Evolutionary conservation across 768 basidiomycete species (phyloP).

Genomic region (Tulasnella sp.): DNA sequence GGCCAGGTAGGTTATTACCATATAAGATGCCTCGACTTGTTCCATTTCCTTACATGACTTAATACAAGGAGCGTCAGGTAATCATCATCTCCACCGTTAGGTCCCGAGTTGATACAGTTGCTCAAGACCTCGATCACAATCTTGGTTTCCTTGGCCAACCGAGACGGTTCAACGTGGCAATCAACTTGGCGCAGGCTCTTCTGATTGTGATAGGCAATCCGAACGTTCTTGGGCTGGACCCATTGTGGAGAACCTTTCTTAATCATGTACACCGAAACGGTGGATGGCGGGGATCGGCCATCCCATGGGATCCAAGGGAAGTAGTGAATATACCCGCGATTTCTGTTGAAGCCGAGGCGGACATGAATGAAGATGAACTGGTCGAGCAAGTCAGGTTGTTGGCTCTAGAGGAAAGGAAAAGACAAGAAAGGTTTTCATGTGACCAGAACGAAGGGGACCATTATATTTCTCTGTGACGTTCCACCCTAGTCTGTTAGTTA

Average conservation of each 20-base stretch:
- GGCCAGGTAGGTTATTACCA: constrained; percentile 14
- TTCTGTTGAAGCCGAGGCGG: too few species aligned
- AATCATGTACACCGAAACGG: constrained; percentile 7
- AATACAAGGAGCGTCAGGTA: constrained; percentile 11
- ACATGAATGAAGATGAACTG: too few species aligned
- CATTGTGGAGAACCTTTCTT: constrained; percentile 3
- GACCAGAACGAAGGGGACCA: too few species aligned
- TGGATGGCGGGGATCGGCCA: neutral
- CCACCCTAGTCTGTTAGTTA: too few species aligned
- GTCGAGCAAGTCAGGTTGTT: too few species aligned
- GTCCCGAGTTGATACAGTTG: neutral
- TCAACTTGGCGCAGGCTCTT: constrained; percentile 7
- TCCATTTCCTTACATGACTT: too few species aligned
- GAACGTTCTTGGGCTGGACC: neutral
- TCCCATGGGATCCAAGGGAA: neutral
- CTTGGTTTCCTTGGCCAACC: constrained; percentile 16
- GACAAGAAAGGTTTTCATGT: too few species aligned
- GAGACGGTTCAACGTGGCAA: constrained; percentile 12
- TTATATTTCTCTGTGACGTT: too few species aligned
- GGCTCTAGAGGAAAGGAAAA: too few species aligned
- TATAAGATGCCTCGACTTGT: neutral
- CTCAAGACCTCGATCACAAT: constrained; percentile 2
- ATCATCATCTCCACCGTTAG: constrained; percentile 17
- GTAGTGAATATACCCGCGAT: too few species aligned
- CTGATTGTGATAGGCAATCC: constrained; percentile 10